Percentiles rank a stretch among this genome's conserved stretches.
Evolutionary conservation across 441 rosid genomes (phyloP).

Genomic region (Populus hybrid): DNA sequence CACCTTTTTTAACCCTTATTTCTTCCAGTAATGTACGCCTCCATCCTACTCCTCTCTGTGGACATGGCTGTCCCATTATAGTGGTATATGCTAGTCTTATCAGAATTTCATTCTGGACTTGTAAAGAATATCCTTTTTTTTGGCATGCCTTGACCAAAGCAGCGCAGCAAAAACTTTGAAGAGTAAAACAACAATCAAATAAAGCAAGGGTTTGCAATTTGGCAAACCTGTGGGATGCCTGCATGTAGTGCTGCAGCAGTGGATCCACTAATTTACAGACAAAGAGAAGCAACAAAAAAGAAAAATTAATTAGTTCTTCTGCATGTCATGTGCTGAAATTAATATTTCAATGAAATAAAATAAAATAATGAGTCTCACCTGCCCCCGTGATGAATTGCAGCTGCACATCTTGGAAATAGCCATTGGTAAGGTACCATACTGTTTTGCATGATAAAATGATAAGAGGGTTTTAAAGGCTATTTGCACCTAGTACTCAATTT

Average conservation of each 20-base stretch:
- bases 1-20: background rate
- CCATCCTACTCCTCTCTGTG: background rate
- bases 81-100: background rate
- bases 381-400: slow-evolving; percentile 93
- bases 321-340: background rate
- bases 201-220: slow-evolving; percentile 17
- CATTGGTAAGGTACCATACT: slow-evolving; percentile 72
- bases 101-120: background rate
- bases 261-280: slow-evolving; percentile 58
- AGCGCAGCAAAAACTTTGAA: background rate
- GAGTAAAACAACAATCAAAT: background rate
- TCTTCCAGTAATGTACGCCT: background rate
- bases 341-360: slow-evolving; percentile 13
- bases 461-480: background rate
- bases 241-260: slow-evolving; percentile 82
- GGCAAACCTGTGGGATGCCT: slow-evolving; percentile 82
- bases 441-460: slow-evolving; percentile 21
- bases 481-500: background rate
- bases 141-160: slow-evolving; percentile 3
- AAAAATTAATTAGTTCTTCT: slow-evolving; percentile 18
- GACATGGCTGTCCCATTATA: background rate
- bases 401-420: slow-evolving; percentile 68
- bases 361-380: slow-evolving; percentile 43
- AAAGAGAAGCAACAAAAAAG: slow-evolving; percentile 1
- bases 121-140: background rate